Evolutionary conservation across 2,329 filamentous ascomycete genomes (phyloP).

Genomic region (Lachnum nothofagi): DNA sequence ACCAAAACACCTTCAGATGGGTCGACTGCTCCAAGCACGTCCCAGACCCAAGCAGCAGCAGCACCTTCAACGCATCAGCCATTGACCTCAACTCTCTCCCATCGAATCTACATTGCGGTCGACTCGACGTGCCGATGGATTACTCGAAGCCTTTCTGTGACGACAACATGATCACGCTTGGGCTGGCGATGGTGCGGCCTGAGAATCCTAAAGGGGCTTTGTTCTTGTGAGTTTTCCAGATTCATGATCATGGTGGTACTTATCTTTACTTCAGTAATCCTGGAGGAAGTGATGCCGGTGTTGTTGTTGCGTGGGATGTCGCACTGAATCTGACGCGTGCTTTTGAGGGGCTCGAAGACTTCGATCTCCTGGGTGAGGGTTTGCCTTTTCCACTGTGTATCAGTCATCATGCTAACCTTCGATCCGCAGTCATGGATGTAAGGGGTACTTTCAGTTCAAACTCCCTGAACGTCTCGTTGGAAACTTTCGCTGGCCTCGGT

Average conservation of each 20-base stretch:
- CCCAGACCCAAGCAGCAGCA: background rate
- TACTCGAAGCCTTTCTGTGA: slow-evolving; percentile 10
- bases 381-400: no score
- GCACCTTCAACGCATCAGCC: background rate
- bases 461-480: slow-evolving; percentile 12
- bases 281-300: slow-evolving; percentile 13
- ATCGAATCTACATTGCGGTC: slow-evolving; percentile 10
- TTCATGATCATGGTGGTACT: no score
- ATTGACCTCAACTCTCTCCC: slow-evolving; percentile 12
- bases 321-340: slow-evolving; percentile 8
- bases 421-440: slow-evolving; percentile 16
- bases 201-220: slow-evolving; percentile 8
- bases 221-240: slow-evolving; percentile 15
- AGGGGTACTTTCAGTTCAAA: slow-evolving; percentile 17
- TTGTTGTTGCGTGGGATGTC: slow-evolving; percentile 14
- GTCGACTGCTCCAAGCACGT: background rate
- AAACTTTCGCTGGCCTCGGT: background rate
- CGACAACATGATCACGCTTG: slow-evolving; percentile 14
- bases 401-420: no score
- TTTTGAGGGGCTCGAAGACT: slow-evolving; percentile 10
- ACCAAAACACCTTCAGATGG: background rate
- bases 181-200: slow-evolving; percentile 11
- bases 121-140: slow-evolving; percentile 18
- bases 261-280: slow-evolving; percentile 1
- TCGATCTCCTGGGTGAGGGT: slow-evolving; percentile 11